Base-by-base conservation (phyloP, 352 stramenopile species). In the Phytophthora crassamura region DNA sequence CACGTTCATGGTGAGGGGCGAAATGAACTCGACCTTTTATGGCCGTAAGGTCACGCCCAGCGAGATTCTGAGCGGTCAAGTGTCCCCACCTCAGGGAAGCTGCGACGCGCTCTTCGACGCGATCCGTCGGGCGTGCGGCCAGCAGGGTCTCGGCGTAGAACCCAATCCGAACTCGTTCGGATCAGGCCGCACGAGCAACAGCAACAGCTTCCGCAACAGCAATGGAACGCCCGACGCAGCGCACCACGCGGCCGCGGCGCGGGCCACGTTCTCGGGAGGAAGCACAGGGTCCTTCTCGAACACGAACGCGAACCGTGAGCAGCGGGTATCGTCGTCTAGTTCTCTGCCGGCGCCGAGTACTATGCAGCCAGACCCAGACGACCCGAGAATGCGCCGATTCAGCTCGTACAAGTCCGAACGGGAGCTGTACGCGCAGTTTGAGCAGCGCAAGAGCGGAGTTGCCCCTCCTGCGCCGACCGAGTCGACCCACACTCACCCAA, bases 1-100 rank as follows among this genome's bases (percentile, higher is more conserved):
- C 18, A 93, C 85, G 38, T 95, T 96, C 55, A 74, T 94, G 53
- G 79, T 93, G 28, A 83, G 88, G 14, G 84, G 86, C 16, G 85
- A 94, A 59, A 93, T 96, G 82, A 96, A 96, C 69, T 64, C 42
- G 41, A 80, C 89, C 59, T 96, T 94, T 51, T 96, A 96, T 70
- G 88, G 86, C 12, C 79, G 81, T 11, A 86, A 95, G 8, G 82
- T 96, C 39, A 80, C 74, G n/a, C 86, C 88, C 4, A 77, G 81
- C 64, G 82, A 96, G 64, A 95, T 96, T 55, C 59, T 96, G 7
- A 92, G 65, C 45, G 88, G 88, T 55, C 75, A 93, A 43, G 84
- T 95, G 25, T 67, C 81, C 28, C 75, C 86, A 12, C 88, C 86
- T 1, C 6, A 74, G 1, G 86, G 84, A 30, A 66, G 78, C 1